Evolutionary conservation across 306 rosid genomes (phyloP).

Genomic region (Quercus bicolor): DNA sequence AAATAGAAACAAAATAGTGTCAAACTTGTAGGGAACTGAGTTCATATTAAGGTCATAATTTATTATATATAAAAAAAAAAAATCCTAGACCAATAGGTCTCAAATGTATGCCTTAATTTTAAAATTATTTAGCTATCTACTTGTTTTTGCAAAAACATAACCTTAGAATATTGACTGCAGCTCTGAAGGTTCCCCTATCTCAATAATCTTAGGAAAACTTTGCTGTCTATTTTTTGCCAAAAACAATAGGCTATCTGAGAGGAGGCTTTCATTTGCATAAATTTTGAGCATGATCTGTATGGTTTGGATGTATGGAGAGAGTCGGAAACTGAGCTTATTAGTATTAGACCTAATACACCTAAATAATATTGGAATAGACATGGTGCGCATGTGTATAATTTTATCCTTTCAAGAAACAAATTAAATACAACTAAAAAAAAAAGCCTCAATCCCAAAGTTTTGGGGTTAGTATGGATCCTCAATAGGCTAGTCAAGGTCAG

Average conservation of each 20-base stretch:
- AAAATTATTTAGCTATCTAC: neutral
- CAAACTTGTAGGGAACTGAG: neutral
- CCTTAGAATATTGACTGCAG: neutral
- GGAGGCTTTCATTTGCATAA: neutral
- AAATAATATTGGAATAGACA: neutral
- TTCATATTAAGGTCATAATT: no score
- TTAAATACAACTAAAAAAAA: no score
- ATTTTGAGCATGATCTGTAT: neutral
- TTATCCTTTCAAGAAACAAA: neutral
- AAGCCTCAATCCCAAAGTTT: no score
- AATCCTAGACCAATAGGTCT: neutral
- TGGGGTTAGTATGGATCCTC: no score
- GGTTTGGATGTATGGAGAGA: neutral
- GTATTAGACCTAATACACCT: neutral
- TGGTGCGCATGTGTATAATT: neutral
- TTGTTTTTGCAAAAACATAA: neutral
- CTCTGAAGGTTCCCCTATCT: neutral
- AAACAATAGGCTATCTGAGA: neutral
- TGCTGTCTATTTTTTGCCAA: neutral
- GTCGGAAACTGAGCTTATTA: neutral
- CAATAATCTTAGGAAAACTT: neutral
- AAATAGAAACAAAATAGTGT: neutral
- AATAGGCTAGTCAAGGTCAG: no score
- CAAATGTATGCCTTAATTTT: neutral
- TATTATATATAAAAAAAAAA: no score